Percentiles rank a stretch among this genome's conserved stretches.
Evolutionary conservation across 345 rosid genomes (phyloP).

Genomic region (Citrus australasica): DNA sequence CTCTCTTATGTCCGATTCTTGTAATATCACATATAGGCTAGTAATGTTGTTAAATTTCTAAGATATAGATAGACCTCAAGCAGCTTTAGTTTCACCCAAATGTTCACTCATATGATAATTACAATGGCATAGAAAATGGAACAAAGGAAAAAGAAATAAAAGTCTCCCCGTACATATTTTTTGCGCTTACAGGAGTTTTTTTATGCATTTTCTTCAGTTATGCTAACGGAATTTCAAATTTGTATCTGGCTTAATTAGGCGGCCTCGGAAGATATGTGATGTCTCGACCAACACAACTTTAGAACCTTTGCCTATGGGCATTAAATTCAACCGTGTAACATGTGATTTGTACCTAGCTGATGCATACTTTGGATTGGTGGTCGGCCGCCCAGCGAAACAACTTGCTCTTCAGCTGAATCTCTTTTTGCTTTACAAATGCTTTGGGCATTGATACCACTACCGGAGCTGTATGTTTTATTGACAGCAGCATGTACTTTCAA

Average conservation of each 20-base stretch:
- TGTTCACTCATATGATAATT: no score
- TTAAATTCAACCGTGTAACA: constrained; percentile 33
- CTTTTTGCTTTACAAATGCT: constrained; percentile 38
- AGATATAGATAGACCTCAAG: no score
- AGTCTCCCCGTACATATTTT: no score
- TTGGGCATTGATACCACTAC: constrained; percentile 36
- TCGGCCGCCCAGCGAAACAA: constrained; percentile 36
- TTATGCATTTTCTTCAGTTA: no score
- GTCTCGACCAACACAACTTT: constrained; percentile 23
- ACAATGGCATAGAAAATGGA: no score
- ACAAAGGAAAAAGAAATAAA: no score
- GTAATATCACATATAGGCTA: no score
- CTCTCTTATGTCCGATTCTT: no score
- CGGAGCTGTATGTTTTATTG: constrained; percentile 46
- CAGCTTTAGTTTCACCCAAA: no score
- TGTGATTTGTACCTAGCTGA: constrained; percentile 57
- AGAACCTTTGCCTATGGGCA: constrained; percentile 39
- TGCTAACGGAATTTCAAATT: no score
- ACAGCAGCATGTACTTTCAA: constrained; percentile 37
- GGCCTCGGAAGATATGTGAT: constrained; percentile 30
- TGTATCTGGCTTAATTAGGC: constrained; percentile 12
- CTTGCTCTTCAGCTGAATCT: constrained; percentile 33
- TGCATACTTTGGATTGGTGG: constrained; percentile 49
- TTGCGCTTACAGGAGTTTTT: no score
- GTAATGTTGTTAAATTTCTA: no score